A percentile compares a stretch with the other conserved stretches of the same genome.
Evolutionary conservation across 2,329 filamentous ascomycete species (phyloP).

Genomic region (Penicillium hordei): DNA sequence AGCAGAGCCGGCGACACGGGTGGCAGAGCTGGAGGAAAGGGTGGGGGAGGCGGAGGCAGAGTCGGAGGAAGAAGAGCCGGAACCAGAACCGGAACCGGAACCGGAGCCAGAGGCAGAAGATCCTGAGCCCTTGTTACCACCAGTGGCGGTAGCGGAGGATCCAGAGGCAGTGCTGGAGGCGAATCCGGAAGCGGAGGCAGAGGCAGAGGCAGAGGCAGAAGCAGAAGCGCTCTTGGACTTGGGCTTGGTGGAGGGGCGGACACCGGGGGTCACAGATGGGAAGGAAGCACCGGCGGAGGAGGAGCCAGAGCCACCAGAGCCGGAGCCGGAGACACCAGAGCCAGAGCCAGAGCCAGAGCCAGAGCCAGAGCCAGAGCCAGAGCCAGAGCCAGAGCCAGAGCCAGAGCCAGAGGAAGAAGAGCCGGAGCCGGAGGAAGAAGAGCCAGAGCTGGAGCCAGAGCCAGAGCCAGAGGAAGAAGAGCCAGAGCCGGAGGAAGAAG

Average conservation of each 20-base stretch:
- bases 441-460: conserved; percentile 5
- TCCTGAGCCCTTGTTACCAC: conserved; percentile 2
- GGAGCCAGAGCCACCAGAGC: conserved; percentile 6
- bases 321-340: conserved; percentile 22
- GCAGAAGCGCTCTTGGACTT: conserved; percentile 9
- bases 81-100: conserved; percentile 13
- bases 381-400: conserved; percentile 2
- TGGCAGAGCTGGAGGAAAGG: conserved; percentile 14
- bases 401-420: conserved; percentile 4
- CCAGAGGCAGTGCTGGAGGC: neutral
- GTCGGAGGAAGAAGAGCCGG: conserved; percentile 12
- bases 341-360: conserved; percentile 9
- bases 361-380: neutral
- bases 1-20: conserved; percentile 17
- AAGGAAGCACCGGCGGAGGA: conserved; percentile 5
- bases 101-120: conserved; percentile 13
- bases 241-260: conserved; percentile 11
- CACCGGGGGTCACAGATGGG: neutral
- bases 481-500: neutral
- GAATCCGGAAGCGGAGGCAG: conserved; percentile 4
- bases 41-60: conserved; percentile 16
- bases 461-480: neutral
- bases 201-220: conserved; percentile 4
- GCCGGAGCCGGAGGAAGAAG: neutral
- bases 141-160: conserved; percentile 2